phyloP scores from a whole-genome alignment of 2,329 filamentous ascomycete species.

The Cladosporium austrohemisphaericum region DNA sequence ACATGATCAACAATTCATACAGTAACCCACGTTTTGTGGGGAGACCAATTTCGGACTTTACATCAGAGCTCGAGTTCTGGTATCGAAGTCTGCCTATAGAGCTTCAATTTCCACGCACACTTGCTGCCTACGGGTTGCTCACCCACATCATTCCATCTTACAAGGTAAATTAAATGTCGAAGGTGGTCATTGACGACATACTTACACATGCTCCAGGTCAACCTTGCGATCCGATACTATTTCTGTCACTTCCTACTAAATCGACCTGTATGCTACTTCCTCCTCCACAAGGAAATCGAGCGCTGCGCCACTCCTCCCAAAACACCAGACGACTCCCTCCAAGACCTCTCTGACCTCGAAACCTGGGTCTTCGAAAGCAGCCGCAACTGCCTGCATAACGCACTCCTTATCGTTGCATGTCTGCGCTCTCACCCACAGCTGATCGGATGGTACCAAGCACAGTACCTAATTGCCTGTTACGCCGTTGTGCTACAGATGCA shows the following conservation, averaged over 20 bases:
- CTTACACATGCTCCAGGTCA: slow-evolving; percentile 6
- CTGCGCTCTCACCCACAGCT: slow-evolving; percentile 13
- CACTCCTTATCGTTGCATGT: slow-evolving; percentile 13
- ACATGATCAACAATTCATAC: slow-evolving; percentile 16
- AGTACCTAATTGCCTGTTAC: slow-evolving; percentile 14
- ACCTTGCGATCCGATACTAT: slow-evolving; percentile 15
- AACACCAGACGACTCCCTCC: slow-evolving; percentile 9
- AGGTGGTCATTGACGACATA: background rate
- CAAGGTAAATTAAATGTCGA: background rate
- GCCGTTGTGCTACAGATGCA: slow-evolving; percentile 12
- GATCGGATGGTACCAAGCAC: slow-evolving; percentile 14
- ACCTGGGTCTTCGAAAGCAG: slow-evolving; percentile 17
- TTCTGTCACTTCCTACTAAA: slow-evolving; percentile 15
- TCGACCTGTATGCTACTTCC: slow-evolving; percentile 12
- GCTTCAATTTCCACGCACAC: slow-evolving; percentile 13
- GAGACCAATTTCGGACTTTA: slow-evolving; percentile 13
- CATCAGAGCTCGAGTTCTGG: slow-evolving; percentile 14
- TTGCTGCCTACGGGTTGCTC: slow-evolving; percentile 13
- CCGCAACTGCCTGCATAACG: slow-evolving; percentile 15
- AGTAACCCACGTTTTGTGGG: slow-evolving; percentile 14
- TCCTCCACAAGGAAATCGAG: slow-evolving; percentile 16
- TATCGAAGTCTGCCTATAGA: slow-evolving; percentile 15
- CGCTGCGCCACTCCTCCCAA: slow-evolving; percentile 14
- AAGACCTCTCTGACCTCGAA: slow-evolving; percentile 12
- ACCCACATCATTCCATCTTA: slow-evolving; percentile 15